These are phyloP conservation scores for Pelagophyceae sp. DNA, from an alignment of 352 stramenopile genomes.

Conservation along the genomic window DNA sequence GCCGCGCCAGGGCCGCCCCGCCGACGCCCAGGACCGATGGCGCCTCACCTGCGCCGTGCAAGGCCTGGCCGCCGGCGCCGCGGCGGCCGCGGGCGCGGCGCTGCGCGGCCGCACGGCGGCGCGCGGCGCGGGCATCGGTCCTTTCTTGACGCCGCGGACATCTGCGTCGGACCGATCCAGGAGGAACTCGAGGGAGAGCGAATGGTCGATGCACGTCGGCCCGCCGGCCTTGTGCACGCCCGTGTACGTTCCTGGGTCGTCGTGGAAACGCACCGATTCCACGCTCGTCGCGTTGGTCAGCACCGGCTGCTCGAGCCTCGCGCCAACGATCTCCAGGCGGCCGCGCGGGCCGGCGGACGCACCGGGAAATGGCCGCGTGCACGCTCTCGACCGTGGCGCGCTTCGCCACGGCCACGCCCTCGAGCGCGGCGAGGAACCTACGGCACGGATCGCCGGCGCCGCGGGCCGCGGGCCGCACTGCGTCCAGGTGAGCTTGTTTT, in stretches of 20 bases:
- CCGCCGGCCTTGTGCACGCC: slow-evolving; percentile 30
- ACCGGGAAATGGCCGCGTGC: slow-evolving; percentile 17
- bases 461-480: no score
- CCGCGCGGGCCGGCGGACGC: no score
- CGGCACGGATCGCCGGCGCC: no score
- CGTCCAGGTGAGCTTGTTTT: slow-evolving; percentile 20
- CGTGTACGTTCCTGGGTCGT: slow-evolving; percentile 39
- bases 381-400: slow-evolving; percentile 21
- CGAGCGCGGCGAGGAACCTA: slow-evolving; percentile 27
- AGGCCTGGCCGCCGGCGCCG: no score
- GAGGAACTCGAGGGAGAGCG: slow-evolving; percentile 16
- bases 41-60: no score
- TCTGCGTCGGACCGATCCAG: slow-evolving; percentile 12
- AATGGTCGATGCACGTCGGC: slow-evolving; percentile 22
- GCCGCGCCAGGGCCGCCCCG: no score
- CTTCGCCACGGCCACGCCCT: slow-evolving; percentile 25
- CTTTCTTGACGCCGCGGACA: slow-evolving; percentile 23
- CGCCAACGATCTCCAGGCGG: no score
- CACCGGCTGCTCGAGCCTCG: no score
- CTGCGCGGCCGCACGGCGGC: no score
- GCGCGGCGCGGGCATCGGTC: no score
- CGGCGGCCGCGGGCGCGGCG: no score
- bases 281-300: slow-evolving; percentile 24
- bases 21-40: no score
- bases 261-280: slow-evolving; percentile 33